Percentiles rank a stretch among this genome's conserved stretches.
phyloP scores from a whole-genome alignment of 2,329 filamentous ascomycete genomes.

The Lachnellula arida region DNA sequence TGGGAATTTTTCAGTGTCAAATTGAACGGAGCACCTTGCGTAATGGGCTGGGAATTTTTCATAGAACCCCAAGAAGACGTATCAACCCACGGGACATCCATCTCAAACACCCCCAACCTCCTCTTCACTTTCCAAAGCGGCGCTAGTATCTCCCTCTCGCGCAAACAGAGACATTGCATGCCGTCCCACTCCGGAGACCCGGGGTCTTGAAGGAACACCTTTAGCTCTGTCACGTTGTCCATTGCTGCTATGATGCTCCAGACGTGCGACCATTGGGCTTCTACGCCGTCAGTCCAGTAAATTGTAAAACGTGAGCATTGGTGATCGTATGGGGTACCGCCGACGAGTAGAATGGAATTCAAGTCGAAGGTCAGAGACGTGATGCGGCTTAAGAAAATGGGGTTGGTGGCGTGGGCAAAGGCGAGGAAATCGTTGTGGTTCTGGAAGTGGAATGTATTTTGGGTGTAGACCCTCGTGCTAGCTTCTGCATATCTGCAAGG shows the following conservation, averaged over 20 bases:
- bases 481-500: not conserved
- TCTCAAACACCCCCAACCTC: not conserved
- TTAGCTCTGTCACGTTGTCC: not conserved
- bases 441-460: not conserved
- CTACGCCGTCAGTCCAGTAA: not conserved
- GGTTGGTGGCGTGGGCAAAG: not conserved
- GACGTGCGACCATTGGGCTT: not conserved
- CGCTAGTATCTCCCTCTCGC: not conserved
- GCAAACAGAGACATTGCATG: not conserved
- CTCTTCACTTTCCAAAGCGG: not conserved
- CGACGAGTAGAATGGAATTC: not conserved
- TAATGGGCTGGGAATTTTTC: not conserved
- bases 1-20: not conserved
- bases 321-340: not conserved
- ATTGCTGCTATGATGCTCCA: not conserved
- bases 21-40: not conserved
- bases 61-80: not conserved
- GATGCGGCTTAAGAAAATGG: not conserved
- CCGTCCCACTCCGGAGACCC: not conserved
- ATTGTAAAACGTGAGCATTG: not conserved
- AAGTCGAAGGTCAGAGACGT: not conserved
- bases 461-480: not conserved
- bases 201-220: not conserved
- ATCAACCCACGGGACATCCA: not conserved
- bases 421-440: not conserved